Percentiles rank a stretch among this genome's conserved stretches.
Evolutionary conservation across 331 rosid genomes (phyloP).

Genomic region (Acacia concinna): DNA sequence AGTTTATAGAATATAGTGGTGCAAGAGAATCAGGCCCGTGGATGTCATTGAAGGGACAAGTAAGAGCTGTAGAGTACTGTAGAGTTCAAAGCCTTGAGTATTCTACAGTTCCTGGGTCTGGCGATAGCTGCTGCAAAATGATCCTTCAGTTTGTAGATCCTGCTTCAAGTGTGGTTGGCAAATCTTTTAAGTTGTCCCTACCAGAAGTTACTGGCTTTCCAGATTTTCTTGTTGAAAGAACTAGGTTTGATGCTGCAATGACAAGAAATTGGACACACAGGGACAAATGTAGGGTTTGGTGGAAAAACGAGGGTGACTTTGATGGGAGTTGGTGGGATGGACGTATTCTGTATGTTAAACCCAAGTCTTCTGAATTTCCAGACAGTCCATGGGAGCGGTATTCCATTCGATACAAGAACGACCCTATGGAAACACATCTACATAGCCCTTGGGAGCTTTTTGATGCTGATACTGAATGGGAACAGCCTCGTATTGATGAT

Average conservation of each 20-base stretch:
- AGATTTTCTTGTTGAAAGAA: constrained; percentile 90
- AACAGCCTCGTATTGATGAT: constrained; percentile 68
- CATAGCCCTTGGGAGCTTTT: constrained; percentile 99
- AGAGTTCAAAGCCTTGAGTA: constrained; percentile 68
- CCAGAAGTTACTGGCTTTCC: constrained; percentile 92
- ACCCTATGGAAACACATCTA: constrained; percentile 60
- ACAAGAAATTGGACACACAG: constrained; percentile 87
- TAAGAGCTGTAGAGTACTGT: constrained; percentile 83
- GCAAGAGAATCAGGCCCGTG: constrained; percentile 79
- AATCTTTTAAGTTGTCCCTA: constrained; percentile 75
- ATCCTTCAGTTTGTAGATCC: constrained; percentile 76
- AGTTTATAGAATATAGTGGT: constrained; percentile 61
- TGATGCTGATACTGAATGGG: constrained; percentile 69
- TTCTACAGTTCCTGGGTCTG: constrained; percentile 84
- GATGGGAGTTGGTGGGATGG: constrained; percentile 98
- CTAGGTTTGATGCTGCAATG: constrained; percentile 74
- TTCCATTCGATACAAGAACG: constrained; percentile 70
- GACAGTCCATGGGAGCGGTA: constrained; percentile 98
- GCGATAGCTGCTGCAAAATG: constrained; percentile 99
- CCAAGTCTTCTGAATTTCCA: constrained; percentile 73
- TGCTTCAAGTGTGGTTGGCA: constrained; percentile 53
- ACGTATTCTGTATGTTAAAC: constrained; percentile 56
- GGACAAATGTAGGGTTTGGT: constrained; percentile 98
- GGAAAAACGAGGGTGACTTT: constrained; percentile 80
- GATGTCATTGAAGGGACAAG: constrained; percentile 54